These are phyloP conservation scores for Kitagawia praeruptora DNA, from an alignment of 129 eudicot genomes.

Conservation along the genomic window DNA sequence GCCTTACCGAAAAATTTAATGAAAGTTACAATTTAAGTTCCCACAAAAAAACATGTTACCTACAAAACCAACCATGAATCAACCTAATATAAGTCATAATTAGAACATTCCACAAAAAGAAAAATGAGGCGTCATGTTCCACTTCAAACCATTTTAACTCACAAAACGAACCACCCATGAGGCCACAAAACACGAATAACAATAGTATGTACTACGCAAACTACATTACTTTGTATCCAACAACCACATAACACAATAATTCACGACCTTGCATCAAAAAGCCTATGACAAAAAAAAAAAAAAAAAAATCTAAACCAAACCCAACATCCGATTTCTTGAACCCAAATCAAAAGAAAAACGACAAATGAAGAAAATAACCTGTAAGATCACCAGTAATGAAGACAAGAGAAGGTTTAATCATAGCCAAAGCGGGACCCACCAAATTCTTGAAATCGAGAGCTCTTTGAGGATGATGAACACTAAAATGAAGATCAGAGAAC, in stretches of 20 bases:
- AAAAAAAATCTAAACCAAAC: neutral
- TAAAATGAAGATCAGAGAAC: constrained; percentile 92
- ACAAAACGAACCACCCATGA: neutral
- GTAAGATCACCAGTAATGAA: constrained; percentile 94
- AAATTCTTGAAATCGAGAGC: constrained; percentile 52
- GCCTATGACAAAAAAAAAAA: too few species aligned
- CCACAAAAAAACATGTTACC: neutral
- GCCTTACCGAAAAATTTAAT: neutral
- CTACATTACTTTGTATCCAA: neutral
- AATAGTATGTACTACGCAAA: neutral
- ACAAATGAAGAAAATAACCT: constrained; percentile 22
- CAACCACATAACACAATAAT: neutral
- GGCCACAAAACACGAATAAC: too few species aligned
- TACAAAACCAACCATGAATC: neutral
- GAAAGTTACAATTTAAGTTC: neutral
- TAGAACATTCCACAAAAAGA: neutral
- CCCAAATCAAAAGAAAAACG: too few species aligned
- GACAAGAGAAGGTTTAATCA: constrained; percentile 79
- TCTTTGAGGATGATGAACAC: constrained; percentile 84
- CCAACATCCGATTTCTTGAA: neutral
- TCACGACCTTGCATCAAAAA: too few species aligned
- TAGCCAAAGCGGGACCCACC: constrained; percentile 49
- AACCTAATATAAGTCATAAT: neutral
- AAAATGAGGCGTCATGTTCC: neutral
- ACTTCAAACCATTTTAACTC: neutral